These are phyloP conservation scores for Thamnidium elegans DNA, from an alignment of 192 early-diverging fungal genomes.

Conservation along the genomic window DNA sequence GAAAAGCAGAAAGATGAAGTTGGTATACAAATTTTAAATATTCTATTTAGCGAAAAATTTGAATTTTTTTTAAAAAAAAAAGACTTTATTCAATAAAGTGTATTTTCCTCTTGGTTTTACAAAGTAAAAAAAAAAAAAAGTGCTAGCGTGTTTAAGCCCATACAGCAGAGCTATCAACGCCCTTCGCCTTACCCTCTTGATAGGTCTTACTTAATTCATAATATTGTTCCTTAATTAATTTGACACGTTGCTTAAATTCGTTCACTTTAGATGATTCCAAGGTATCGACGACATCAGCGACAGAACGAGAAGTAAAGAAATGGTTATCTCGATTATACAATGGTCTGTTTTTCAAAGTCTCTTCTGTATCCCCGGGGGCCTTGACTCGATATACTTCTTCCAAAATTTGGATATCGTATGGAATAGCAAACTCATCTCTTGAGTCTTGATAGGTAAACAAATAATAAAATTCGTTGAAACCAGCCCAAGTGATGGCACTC, in stretches of 20 bases:
- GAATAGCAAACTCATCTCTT: slow-evolving; percentile 21
- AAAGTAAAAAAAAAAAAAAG: too few relatives aligned
- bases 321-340: slow-evolving; percentile 16
- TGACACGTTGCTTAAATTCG: slow-evolving; percentile 7
- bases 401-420: slow-evolving; percentile 17
- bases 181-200: slow-evolving; percentile 17
- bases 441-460: slow-evolving; percentile 20
- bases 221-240: slow-evolving; percentile 10
- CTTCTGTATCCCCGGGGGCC: slow-evolving; percentile 17
- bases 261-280: not conserved
- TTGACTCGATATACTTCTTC: slow-evolving; percentile 21
- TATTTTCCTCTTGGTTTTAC: too few relatives aligned
- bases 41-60: too few relatives aligned
- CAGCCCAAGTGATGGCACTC: slow-evolving; percentile 20
- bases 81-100: too few relatives aligned
- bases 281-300: slow-evolving; percentile 8
- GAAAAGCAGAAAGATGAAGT: too few relatives aligned
- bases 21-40: too few relatives aligned
- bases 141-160: not conserved
- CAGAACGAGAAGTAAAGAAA: slow-evolving; percentile 5
- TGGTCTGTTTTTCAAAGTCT: slow-evolving; percentile 16
- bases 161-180: slow-evolving; percentile 15
- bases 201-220: slow-evolving; percentile 11
- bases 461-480: slow-evolving; percentile 19
- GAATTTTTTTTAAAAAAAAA: too few relatives aligned